phyloP scores from a whole-genome alignment of 2,329 filamentous ascomycete species.

The Talaromyces sp. region DNA sequence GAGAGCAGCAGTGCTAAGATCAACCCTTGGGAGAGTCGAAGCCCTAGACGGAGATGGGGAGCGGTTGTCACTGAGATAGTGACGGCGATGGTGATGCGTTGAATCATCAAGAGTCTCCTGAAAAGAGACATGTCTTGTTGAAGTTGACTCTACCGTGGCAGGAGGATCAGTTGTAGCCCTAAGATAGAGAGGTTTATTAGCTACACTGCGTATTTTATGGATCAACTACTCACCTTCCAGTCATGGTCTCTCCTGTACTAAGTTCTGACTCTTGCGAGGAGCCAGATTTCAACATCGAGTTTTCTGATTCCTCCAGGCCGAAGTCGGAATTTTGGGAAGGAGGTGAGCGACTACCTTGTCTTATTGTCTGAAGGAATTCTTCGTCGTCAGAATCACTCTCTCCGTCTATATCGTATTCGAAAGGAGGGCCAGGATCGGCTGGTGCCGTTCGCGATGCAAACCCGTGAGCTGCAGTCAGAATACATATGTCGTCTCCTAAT shows the following conservation, averaged over 20 bases:
- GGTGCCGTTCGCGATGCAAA: not conserved
- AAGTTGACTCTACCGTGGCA: not conserved
- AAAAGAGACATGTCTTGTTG: not conserved
- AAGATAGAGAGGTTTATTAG: not conserved
- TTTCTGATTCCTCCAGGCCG: not conserved
- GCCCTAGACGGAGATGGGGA: conserved; percentile 49
- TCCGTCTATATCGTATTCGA: not conserved
- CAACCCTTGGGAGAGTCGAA: conserved; percentile 53
- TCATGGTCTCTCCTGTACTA: not conserved
- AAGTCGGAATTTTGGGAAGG: not conserved
- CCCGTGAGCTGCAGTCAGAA: not conserved
- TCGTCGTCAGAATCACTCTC: not conserved
- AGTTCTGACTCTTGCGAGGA: not conserved
- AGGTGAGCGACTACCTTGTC: not conserved
- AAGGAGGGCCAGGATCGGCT: not conserved
- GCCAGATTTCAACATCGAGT: not conserved
- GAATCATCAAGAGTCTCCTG: not conserved
- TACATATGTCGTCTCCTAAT: not conserved
- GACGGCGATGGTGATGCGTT: conserved; percentile 26
- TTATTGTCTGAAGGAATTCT: not conserved
- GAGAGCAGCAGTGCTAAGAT: conserved; percentile 55
- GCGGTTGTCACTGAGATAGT: conserved; percentile 38
- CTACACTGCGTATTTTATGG: not conserved
- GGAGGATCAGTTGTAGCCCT: not conserved
- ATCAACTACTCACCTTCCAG: not conserved